These are phyloP conservation scores for Prunus padus DNA, from an alignment of 306 rosid species.

Conservation along the genomic window DNA sequence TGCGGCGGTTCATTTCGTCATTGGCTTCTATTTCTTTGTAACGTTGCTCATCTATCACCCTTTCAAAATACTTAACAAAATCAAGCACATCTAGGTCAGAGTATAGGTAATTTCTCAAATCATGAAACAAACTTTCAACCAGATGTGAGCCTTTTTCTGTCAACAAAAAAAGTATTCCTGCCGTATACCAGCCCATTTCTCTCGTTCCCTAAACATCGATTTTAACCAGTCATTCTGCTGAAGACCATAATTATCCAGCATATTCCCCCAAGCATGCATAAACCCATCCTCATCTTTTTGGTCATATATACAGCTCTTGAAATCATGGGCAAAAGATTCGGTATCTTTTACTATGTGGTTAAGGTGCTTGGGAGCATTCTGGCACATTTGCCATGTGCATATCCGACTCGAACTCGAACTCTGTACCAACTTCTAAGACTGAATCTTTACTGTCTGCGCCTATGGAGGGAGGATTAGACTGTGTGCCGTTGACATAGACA, in stretches of 20 bases:
- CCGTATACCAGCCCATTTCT: conserved; percentile 61
- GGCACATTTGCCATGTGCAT: conserved; percentile 61
- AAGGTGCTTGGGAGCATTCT: conserved; percentile 56
- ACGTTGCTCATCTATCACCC: conserved; percentile 49
- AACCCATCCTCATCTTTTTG: conserved; percentile 55
- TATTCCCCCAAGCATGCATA: conserved; percentile 47
- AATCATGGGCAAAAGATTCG: conserved; percentile 49
- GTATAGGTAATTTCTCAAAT: conserved; percentile 36
- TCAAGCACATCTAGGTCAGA: conserved; percentile 46
- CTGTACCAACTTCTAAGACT: conserved; percentile 39
- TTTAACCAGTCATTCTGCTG: conserved; percentile 64
- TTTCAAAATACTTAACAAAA: conserved; percentile 53
- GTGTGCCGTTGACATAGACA: conserved; percentile 27
- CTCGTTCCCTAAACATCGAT: conserved; percentile 67
- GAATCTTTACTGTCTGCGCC: conserved; percentile 7
- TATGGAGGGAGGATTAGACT: conserved; percentile 13
- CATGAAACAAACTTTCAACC: conserved; percentile 47
- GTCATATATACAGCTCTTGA: conserved; percentile 50
- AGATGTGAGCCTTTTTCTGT: conserved; percentile 51
- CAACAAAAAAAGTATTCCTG: conserved; percentile 53
- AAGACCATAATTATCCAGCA: conserved; percentile 52
- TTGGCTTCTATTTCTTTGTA: conserved; percentile 61
- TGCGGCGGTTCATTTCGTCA: conserved; percentile 46
- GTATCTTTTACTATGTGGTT: conserved; percentile 41
- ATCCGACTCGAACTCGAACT: conserved; percentile 53